Evolutionary conservation across 1,284 basidiomycete species (phyloP), one percentile per base, ranked within the genome.

Genomic region (Ceraceosorus guamensis): DNA sequence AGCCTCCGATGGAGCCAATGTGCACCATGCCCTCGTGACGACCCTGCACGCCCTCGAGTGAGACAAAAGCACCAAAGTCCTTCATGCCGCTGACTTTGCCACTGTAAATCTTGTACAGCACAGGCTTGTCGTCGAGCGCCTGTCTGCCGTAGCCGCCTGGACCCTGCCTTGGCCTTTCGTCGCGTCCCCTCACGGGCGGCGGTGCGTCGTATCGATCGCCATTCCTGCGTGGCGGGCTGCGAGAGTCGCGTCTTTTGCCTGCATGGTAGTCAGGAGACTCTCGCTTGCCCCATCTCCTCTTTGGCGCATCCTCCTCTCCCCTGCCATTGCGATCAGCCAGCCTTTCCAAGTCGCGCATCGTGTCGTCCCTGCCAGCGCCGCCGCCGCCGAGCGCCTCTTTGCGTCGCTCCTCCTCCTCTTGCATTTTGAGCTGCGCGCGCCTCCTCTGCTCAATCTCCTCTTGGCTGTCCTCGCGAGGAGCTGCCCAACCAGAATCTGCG

Each of bases 61-160:
- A 82, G 49, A 96, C 87, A 72, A 98, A 98, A 0, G 89, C 91
- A 53, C 93, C 93, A 77, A 97, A 98, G 65, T 98, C 93, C 76
- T 89, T 91, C 71, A 97, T 73, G 16, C 87, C 85, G 5, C 87
- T 82, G 30, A 98, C 86, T 56, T 84, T 85, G 6, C 91, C 93
- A 58, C 84, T 82, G 78, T 98, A 98, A 48, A 97, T 91, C 81
- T 97, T 97, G 84, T 87, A 96, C 43, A 96, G 76, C 1, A 96
- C 80, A 0, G 95, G 91, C 52, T 81, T 81, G 44, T 93, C 89
- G 75, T 98, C 71, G 14, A 61, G 56, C 13, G 57, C 50, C n/a
- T n/a, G n/a, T n/a, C n/a, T n/a, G n/a, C n/a, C n/a, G n/a, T n/a
- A n/a, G n/a, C n/a, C n/a, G n/a, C n/a, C n/a, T n/a, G n/a, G n/a